Percentiles rank a stretch among this genome's conserved stretches.
Conservation (phyloP, 2,329 filamentous ascomycete genomes). For the Orbilia brochopaga region DNA sequence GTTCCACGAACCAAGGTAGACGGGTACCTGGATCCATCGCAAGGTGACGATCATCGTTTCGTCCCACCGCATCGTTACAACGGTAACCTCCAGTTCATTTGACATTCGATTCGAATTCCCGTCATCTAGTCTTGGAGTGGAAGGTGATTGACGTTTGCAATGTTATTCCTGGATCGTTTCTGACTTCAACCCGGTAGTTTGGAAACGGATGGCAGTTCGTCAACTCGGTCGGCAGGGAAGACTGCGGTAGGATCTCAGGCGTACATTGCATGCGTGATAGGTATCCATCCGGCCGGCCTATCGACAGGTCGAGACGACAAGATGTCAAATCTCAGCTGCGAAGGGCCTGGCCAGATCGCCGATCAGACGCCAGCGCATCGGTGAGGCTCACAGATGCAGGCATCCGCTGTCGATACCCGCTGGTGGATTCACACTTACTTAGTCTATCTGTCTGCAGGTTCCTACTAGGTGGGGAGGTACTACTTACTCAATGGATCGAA, state of each 20-base stretch:
- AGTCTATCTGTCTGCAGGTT: neutral
- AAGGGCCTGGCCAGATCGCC: conserved; percentile 29
- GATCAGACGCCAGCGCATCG: conserved; percentile 13
- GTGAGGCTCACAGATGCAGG: conserved; percentile 28
- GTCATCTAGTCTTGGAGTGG: neutral
- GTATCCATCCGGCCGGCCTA: no score
- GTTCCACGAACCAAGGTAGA: neutral
- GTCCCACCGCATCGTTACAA: neutral
- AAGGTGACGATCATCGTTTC: neutral
- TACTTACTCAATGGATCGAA: no score
- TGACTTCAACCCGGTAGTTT: neutral
- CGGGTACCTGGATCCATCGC: neutral
- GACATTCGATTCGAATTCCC: neutral
- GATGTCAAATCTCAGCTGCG: conserved; percentile 46
- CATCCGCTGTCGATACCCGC: neutral
- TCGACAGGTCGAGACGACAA: conserved; percentile 4
- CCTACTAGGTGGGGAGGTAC: neutral
- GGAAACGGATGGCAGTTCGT: neutral
- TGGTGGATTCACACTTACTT: no score
- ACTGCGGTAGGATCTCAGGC: conserved; percentile 12
- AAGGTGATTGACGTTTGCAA: no score
- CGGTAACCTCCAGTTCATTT: no score
- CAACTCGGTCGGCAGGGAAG: no score
- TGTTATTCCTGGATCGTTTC: neutral
- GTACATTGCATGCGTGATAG: conserved; percentile 2